These are phyloP conservation scores for Petunia hybrid DNA, from an alignment of 305 asterid genomes.

Conservation along the genomic window DNA sequence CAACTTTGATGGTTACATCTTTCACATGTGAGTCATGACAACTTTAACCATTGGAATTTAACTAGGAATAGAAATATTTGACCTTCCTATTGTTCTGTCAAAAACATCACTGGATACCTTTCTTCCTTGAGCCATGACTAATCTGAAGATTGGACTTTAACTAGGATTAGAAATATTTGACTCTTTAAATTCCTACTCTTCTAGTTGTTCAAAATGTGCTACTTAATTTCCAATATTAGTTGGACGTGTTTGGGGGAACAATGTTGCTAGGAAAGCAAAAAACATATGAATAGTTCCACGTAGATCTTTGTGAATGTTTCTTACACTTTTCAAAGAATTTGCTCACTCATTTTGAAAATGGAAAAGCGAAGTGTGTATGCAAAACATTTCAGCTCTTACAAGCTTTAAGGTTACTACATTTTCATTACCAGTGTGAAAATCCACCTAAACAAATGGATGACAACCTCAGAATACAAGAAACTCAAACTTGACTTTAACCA, in stretches of 20 bases:
- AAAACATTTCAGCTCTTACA: not conserved
- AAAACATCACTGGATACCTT: not conserved
- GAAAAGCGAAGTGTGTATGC: not conserved
- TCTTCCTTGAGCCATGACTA: not conserved
- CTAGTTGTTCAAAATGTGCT: too few species aligned
- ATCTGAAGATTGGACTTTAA: not conserved
- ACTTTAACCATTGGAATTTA: not conserved
- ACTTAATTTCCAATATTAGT: not conserved
- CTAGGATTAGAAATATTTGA: not conserved
- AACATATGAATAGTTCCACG: not conserved
- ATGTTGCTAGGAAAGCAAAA: not conserved
- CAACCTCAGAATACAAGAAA: not conserved
- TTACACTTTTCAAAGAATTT: not conserved
- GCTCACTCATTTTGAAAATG: not conserved
- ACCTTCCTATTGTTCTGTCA: not conserved
- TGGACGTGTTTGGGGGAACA: not conserved
- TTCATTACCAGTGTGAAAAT: not conserved
- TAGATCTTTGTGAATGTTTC: not conserved
- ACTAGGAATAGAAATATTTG: not conserved
- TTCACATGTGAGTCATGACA: not conserved
- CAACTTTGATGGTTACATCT: not conserved
- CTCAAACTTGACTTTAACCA: not conserved
- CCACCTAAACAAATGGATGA: not conserved
- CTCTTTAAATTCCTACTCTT: too few species aligned
- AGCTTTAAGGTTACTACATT: not conserved